These are phyloP conservation scores for Cordyceps tenuipes DNA, from an alignment of 2,329 filamentous ascomycete species.

Conservation along the genomic window DNA sequence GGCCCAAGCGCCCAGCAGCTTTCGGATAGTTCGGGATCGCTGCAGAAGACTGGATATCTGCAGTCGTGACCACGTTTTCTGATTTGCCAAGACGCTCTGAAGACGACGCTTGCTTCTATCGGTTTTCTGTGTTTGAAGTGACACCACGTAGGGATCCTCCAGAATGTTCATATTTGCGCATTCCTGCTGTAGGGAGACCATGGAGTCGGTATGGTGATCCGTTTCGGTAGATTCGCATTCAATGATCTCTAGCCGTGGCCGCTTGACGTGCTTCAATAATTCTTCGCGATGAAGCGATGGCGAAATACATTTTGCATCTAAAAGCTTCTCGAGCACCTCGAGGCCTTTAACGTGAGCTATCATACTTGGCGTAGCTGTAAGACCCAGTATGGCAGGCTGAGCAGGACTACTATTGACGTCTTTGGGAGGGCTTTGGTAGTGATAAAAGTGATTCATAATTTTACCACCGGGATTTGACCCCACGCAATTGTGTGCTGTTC, in stretches of 20 bases:
- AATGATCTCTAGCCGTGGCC: constrained; percentile 44
- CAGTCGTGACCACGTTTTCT: constrained; percentile 42
- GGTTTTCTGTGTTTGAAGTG: constrained; percentile 34
- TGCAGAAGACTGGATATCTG: constrained; percentile 49
- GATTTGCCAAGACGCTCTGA: constrained; percentile 28
- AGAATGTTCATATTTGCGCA: constrained; percentile 42
- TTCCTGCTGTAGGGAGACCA: constrained; percentile 35
- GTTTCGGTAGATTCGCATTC: constrained; percentile 21
- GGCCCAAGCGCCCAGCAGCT: constrained; percentile 60
- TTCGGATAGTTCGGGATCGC: constrained; percentile 41
- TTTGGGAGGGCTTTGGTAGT: constrained; percentile 30
- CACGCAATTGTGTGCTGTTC: constrained; percentile 64
- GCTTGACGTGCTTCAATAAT: constrained; percentile 58
- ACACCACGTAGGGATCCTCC: constrained; percentile 52
- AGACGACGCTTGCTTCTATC: constrained; percentile 33
- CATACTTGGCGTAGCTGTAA: constrained; percentile 73
- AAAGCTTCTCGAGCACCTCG: constrained; percentile 55
- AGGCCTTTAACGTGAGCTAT: constrained; percentile 48
- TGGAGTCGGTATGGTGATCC: constrained; percentile 22
- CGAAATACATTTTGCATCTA: constrained; percentile 61
- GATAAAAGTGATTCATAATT: constrained; percentile 69
- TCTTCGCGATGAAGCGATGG: constrained; percentile 63
- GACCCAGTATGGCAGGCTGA: constrained; percentile 65
- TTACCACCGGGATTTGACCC: constrained; percentile 54
- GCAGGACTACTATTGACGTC: constrained; percentile 23